Evolutionary conservation across 495 filamentous ascomycete species (phyloP).

Genomic region (Aspergillus leporis): DNA sequence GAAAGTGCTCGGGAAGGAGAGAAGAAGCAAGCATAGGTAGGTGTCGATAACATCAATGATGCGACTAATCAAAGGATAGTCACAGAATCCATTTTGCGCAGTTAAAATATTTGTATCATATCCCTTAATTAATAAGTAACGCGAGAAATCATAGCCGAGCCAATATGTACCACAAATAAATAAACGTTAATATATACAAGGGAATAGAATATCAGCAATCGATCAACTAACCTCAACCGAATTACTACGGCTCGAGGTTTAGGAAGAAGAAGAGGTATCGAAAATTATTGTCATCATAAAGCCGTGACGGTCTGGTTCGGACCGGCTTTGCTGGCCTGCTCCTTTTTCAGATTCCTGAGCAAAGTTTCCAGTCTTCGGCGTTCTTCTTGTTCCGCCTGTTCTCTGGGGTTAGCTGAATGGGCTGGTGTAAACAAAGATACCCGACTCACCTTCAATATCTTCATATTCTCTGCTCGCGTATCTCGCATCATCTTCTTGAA

Average conservation of each 20-base stretch:
- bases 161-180: not conserved
- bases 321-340: conserved; percentile 52
- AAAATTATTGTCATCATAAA: conserved; percentile 39
- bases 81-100: not conserved
- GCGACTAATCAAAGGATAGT: not conserved
- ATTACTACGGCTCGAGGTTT: not conserved
- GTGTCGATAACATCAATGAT: not conserved
- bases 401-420: conserved; percentile 18
- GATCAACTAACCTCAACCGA: not conserved
- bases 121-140: conserved; percentile 11
- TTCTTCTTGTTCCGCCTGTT: conserved; percentile 72
- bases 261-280: conserved; percentile 14
- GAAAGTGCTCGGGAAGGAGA: not conserved
- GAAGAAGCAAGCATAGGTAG: not conserved
- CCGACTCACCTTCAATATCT: conserved; percentile 63
- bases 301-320: conserved; percentile 51
- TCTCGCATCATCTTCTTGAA: conserved; percentile 93
- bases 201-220: conserved; percentile 13
- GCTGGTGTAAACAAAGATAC: conserved; percentile 6
- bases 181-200: conserved; percentile 26
- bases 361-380: conserved; percentile 63
- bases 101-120: not conserved
- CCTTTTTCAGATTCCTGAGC: conserved; percentile 55
- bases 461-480: conserved; percentile 69
- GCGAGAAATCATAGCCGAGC: not conserved